Conservation (phyloP, 129 eudicot species). For the Tagetes erecta region DNA sequence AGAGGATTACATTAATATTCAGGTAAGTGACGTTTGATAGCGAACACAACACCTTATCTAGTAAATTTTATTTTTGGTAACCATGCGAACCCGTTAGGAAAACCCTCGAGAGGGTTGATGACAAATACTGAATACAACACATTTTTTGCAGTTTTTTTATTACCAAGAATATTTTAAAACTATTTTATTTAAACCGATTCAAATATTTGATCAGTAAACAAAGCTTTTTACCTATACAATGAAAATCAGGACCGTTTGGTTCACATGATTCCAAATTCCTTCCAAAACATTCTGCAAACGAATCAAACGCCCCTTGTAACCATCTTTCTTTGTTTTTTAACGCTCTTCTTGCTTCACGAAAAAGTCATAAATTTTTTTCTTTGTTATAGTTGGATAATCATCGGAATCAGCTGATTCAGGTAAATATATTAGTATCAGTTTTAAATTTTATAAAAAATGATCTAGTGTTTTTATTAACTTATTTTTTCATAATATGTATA, state of each 20-base stretch:
- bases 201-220: background rate
- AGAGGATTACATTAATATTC: conserved; percentile 92
- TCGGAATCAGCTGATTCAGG: conserved; percentile 92
- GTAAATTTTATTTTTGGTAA: background rate
- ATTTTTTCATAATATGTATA: conserved; percentile 19
- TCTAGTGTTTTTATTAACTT: background rate
- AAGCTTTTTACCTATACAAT: background rate
- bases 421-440: conserved; percentile 8
- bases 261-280: background rate
- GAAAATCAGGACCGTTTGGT: background rate
- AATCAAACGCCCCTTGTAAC: background rate
- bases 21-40: conserved; percentile 43
- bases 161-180: too few relatives aligned
- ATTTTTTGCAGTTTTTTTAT: too few relatives aligned
- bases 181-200: background rate
- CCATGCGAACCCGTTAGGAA: background rate
- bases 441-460: background rate
- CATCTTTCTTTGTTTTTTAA: background rate
- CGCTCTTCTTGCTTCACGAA: background rate
- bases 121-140: too few relatives aligned
- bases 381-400: conserved; percentile 80
- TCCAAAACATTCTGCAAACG: background rate
- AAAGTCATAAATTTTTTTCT: background rate
- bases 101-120: background rate
- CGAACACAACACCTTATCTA: background rate